Conservation (phyloP, 2,329 filamentous ascomycete species). For the Pseudofabraea citricarpa region DNA sequence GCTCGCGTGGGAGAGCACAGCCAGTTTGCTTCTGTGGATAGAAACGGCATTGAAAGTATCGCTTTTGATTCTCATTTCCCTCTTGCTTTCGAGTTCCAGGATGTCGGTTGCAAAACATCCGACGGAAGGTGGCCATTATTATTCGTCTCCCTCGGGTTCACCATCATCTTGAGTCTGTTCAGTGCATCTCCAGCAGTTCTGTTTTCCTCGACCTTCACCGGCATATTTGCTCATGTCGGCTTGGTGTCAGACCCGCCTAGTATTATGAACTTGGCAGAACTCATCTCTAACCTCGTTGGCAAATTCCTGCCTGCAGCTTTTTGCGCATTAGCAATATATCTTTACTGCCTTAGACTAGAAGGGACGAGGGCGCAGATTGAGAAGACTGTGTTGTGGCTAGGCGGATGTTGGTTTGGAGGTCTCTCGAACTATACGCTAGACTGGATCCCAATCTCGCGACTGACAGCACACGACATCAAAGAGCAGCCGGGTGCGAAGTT, state of each 20-base stretch:
- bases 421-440: conserved; percentile 95
- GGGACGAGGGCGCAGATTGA: conserved; percentile 79
- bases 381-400: conserved; percentile 86
- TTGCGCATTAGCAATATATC: conserved; percentile 80
- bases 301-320: conserved; percentile 86
- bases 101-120: conserved; percentile 59
- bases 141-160: conserved; percentile 75
- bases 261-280: conserved; percentile 57
- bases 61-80: conserved; percentile 87
- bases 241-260: conserved; percentile 83
- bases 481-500: conserved; percentile 85
- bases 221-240: conserved; percentile 84
- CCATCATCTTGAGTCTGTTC: conserved; percentile 73
- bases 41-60: conserved; percentile 72
- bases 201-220: conserved; percentile 78
- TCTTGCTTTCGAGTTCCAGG: conserved; percentile 69
- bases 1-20: conserved; percentile 64
- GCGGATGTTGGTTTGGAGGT: conserved; percentile 86
- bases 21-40: conserved; percentile 57
- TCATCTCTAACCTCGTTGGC: conserved; percentile 74
- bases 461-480: conserved; percentile 85
- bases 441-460: conserved; percentile 84
- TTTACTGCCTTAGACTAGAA: conserved; percentile 66
- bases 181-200: conserved; percentile 74
- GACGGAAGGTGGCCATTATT: conserved; percentile 84